Evolutionary conservation across 371 early-diverging fungal genomes (phyloP).

Genomic region (Lichtheimia ornata): DNA sequence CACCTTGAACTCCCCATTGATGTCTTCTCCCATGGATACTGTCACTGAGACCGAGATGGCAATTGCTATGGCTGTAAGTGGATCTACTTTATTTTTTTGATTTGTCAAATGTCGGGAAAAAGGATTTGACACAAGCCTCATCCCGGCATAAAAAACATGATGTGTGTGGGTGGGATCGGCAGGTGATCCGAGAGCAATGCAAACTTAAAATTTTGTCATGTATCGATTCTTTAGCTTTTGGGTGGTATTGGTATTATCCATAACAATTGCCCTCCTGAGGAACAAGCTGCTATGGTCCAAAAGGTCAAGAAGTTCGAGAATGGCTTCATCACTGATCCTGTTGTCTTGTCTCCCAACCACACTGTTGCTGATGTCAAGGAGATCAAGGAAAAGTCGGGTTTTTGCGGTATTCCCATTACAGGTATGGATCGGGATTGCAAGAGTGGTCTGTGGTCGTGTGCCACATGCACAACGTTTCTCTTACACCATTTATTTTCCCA

Average conservation of each 20-base stretch:
- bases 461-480: neutral
- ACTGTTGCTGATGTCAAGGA: constrained; percentile 85
- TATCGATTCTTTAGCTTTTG: constrained; percentile 51
- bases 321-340: constrained; percentile 95
- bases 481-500: neutral
- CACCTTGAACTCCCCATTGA: constrained; percentile 87
- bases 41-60: constrained; percentile 98
- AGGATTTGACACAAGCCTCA: no score
- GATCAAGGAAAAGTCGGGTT: constrained; percentile 87
- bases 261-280: constrained; percentile 93
- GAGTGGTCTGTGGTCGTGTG: neutral
- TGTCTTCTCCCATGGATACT: constrained; percentile 97
- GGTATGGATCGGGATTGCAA: constrained; percentile 46
- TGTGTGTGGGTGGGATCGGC: neutral
- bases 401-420: constrained; percentile 96
- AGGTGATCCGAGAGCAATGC: neutral
- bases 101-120: no score
- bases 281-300: constrained; percentile 96
- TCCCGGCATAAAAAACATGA: no score
- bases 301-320: constrained; percentile 98
- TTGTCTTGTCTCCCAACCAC: constrained; percentile 82
- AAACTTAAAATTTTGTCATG: neutral
- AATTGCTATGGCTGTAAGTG: constrained; percentile 91
- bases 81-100: neutral
- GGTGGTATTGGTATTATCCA: constrained; percentile 98